phyloP scores from a whole-genome alignment of 768 basidiomycete genomes.

The Guyanaporus albipodus region DNA sequence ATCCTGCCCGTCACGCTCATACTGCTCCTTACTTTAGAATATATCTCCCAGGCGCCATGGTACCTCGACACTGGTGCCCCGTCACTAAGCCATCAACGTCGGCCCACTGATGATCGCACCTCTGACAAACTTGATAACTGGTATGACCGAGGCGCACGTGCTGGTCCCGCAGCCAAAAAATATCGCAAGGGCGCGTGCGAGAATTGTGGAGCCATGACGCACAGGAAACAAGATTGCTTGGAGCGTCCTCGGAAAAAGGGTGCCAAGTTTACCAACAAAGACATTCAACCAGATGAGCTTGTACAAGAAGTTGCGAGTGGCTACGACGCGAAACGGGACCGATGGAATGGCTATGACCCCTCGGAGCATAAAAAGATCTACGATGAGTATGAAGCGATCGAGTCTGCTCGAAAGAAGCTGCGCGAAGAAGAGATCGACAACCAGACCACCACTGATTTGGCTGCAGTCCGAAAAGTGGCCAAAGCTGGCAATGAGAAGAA shows the following conservation, averaged over 20 bases:
- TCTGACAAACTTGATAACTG: conserved; percentile 76
- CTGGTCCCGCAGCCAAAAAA: conserved; percentile 92
- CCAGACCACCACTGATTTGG: conserved; percentile 88
- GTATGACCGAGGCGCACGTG: conserved; percentile 84
- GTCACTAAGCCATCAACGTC: conserved; percentile 91
- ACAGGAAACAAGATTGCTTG: conserved; percentile 86
- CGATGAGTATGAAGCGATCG: conserved; percentile 91
- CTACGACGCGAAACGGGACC: conserved; percentile 93
- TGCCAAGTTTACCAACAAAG: conserved; percentile 85
- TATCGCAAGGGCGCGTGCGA: conserved; percentile 98
- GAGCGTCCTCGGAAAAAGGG: conserved; percentile 96
- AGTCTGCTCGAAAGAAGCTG: conserved; percentile 83
- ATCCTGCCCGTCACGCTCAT: not conserved
- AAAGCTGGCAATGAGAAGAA: conserved; percentile 78
- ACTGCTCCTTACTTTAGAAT: conserved; percentile 52
- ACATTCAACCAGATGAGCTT: conserved; percentile 90
- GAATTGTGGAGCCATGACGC: conserved; percentile 97
- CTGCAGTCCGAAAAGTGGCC: conserved; percentile 90
- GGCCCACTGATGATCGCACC: conserved; percentile 55
- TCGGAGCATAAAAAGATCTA: conserved; percentile 82
- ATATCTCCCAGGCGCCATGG: conserved; percentile 99
- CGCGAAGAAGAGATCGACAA: conserved; percentile 98
- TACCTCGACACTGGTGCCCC: conserved; percentile 94
- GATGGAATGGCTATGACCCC: conserved; percentile 98
- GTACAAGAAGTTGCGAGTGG: conserved; percentile 72